Percentiles rank a stretch among this genome's conserved stretches.
These are phyloP conservation scores for Aegilops umbellulata DNA, from an alignment of 176 grass and related monocot genomes.

Conservation along the genomic window DNA sequence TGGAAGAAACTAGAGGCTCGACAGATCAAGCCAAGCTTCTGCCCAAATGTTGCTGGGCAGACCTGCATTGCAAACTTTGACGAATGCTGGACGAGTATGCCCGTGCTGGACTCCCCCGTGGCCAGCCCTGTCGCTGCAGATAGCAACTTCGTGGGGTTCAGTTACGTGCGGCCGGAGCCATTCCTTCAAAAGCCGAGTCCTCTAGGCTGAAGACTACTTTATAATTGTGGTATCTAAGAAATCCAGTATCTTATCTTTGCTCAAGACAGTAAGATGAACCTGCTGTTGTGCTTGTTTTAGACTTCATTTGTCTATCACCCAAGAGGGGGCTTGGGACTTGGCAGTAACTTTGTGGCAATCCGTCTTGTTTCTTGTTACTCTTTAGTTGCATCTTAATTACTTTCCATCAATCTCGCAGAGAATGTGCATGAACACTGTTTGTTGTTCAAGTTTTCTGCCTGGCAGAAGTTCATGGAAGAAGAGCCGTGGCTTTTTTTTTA, in stretches of 20 bases:
- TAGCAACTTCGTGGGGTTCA: slow-evolving; percentile 81
- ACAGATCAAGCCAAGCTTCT: slow-evolving; percentile 90
- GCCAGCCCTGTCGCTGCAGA: slow-evolving; percentile 72
- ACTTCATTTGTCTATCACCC: not conserved
- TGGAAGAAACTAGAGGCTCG: slow-evolving; percentile 81
- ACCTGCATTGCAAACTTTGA: slow-evolving; percentile 87
- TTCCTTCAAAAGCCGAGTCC: slow-evolving; percentile 75
- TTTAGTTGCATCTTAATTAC: not conserved
- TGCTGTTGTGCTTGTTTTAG: not conserved
- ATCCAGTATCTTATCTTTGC: not conserved
- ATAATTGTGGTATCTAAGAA: not conserved
- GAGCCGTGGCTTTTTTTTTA: no score
- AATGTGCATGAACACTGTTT: not conserved
- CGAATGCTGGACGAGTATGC: slow-evolving; percentile 90
- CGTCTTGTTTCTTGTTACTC: not conserved
- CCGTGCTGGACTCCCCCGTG: slow-evolving; percentile 70
- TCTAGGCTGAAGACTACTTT: slow-evolving; percentile 39
- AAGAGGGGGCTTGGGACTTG: not conserved
- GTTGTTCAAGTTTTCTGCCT: no score
- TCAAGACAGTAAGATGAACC: not conserved
- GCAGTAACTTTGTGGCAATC: not conserved
- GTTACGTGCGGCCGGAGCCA: slow-evolving; percentile 62
- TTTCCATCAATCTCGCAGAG: not conserved
- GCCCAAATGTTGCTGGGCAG: slow-evolving; percentile 77
- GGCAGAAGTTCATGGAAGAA: no score